phyloP scores from a whole-genome alignment of 208 protist genomes.

The Leishmania tropica region DNA sequence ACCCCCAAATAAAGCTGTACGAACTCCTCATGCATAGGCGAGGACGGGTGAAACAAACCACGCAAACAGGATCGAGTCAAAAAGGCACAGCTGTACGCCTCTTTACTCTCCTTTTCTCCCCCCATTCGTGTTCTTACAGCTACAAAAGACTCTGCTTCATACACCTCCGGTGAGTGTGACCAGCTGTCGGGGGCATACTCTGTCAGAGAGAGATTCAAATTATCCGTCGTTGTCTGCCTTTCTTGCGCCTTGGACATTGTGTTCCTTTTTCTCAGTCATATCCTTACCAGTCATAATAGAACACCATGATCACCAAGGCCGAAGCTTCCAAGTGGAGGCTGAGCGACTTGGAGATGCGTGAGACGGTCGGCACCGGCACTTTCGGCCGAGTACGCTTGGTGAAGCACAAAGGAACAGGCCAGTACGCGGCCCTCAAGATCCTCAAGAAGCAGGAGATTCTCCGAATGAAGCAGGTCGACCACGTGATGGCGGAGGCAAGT shows the following conservation, averaged over 20 bases:
- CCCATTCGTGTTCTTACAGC: not conserved
- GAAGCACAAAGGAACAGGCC: conserved; percentile 73
- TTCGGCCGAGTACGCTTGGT: conserved; percentile 95
- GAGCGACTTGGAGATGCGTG: conserved; percentile 89
- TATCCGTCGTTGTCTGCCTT: not conserved
- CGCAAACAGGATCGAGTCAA: conserved; percentile 8
- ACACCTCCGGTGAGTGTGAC: conserved; percentile 3
- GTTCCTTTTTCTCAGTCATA: not conserved
- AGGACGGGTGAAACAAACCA: conserved; percentile 13
- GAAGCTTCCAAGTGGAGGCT: conserved; percentile 82
- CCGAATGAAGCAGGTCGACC: conserved; percentile 92
- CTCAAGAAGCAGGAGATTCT: conserved; percentile 92
- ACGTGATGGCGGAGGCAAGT: conserved; percentile 94
- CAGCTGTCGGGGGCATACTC: not conserved
- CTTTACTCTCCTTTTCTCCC: not conserved
- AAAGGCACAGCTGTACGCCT: not conserved
- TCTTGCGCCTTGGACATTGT: conserved; percentile 5
- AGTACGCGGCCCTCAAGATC: conserved; percentile 92
- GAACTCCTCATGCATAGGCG: conserved; percentile 5
- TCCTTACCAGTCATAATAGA: conserved; percentile 9
- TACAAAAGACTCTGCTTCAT: conserved; percentile 1
- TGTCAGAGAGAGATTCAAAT: not conserved
- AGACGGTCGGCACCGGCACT: conserved; percentile 94
- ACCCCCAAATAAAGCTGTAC: not conserved
- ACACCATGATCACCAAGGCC: conserved; percentile 53